A percentile compares a stretch with the other conserved stretches of the same genome.
Conservation (phyloP, 352 stramenopile genomes). For the Phytophthora cryptogea region DNA sequence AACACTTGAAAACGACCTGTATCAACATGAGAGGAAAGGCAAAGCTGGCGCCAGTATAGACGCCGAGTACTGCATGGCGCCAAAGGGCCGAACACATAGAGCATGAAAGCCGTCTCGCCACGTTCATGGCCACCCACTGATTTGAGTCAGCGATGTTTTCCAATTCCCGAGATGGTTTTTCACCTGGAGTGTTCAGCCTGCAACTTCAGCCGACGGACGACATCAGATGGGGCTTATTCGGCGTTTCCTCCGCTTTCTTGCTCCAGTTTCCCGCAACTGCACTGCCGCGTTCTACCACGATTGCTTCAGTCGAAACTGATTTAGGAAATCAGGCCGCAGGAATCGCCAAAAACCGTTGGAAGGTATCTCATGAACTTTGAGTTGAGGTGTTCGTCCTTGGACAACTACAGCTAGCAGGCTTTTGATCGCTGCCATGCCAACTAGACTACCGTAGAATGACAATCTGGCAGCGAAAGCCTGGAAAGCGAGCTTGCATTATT, state of each 20-base stretch:
- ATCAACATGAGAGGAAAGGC: constrained; percentile 24
- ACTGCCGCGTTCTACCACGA: neutral
- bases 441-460: constrained; percentile 2
- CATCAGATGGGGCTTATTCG: constrained; percentile 16
- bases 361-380: neutral
- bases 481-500: constrained; percentile 13
- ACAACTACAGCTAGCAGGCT: too few species aligned
- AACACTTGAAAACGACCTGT: too few species aligned
- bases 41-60: constrained; percentile 31
- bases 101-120: neutral
- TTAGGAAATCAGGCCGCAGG: constrained; percentile 28
- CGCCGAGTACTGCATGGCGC: constrained; percentile 7
- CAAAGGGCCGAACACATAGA: constrained; percentile 13
- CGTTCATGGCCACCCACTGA: constrained; percentile 24
- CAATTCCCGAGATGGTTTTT: constrained; percentile 17
- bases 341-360: constrained; percentile 7
- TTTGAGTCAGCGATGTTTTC: constrained; percentile 23
- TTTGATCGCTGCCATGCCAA: neutral
- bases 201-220: constrained; percentile 15
- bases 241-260: constrained; percentile 4
- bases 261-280: constrained; percentile 11
- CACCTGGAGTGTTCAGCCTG: constrained; percentile 5
- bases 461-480: constrained; percentile 9
- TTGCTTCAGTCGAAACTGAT: constrained; percentile 34
- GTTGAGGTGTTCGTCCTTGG: neutral